Evolutionary conservation across 352 stramenopile genomes (phyloP).

Genomic region (Paralagenidium karlingii): DNA sequence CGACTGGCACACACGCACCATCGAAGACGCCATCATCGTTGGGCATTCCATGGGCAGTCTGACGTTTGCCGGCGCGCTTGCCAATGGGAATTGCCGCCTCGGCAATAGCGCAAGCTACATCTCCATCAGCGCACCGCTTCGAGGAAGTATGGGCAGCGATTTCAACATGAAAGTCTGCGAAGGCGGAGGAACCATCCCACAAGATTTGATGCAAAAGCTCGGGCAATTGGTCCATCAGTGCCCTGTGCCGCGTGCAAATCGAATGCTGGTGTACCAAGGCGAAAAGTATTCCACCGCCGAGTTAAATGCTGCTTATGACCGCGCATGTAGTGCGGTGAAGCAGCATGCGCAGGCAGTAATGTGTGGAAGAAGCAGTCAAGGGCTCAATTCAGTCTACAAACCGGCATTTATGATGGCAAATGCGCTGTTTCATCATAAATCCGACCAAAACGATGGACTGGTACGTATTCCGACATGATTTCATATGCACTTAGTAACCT

Average conservation of each 20-base stretch:
- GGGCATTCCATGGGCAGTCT: conserved; percentile 56
- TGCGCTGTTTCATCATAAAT: conserved; percentile 24
- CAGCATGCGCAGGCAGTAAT: conserved; percentile 22
- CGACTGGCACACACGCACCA: conserved; percentile 14
- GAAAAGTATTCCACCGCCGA: conserved; percentile 12
- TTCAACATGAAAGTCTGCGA: conserved; percentile 22
- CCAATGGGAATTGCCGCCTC: conserved; percentile 24
- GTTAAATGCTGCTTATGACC: conserved; percentile 14
- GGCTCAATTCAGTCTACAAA: conserved; percentile 23
- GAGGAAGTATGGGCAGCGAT: conserved; percentile 33
- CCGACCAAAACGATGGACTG: conserved; percentile 35
- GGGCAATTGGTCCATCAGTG: conserved; percentile 24
- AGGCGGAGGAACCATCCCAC: conserved; percentile 7
- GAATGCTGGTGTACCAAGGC: conserved; percentile 23
- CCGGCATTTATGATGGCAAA: conserved; percentile 14
- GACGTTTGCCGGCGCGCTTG: conserved; percentile 26
- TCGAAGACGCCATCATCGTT: conserved; percentile 48
- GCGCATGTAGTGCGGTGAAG: conserved; percentile 14
- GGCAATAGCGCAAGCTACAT: conserved; percentile 18
- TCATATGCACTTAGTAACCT: not conserved
- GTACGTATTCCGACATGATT: conserved; percentile 8
- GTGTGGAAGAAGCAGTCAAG: conserved; percentile 23
- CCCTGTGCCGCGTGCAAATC: conserved; percentile 13
- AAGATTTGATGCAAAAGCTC: conserved; percentile 11
- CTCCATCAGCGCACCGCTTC: conserved; percentile 19